Percentiles rank a stretch among this genome's conserved stretches.
Evolutionary conservation across 179 eudicot genomes (phyloP).

Genomic region (Spinacia oleracea): DNA sequence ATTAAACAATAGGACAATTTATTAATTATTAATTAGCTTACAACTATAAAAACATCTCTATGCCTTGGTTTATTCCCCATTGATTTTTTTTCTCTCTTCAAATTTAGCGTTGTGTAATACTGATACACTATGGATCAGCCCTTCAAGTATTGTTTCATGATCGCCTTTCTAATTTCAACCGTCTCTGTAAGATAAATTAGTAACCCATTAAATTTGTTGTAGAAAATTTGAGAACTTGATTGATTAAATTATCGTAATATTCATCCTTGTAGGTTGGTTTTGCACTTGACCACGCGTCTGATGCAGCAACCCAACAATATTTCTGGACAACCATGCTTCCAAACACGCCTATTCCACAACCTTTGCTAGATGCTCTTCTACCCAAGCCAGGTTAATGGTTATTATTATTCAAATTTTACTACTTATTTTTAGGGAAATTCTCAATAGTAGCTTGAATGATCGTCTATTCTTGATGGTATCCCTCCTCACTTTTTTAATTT

Average conservation of each 20-base stretch:
- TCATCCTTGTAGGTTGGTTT: conserved; percentile 3
- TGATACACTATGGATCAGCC: not conserved
- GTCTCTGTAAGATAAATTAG: not conserved
- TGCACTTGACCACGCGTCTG: not conserved
- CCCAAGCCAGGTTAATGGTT: not conserved
- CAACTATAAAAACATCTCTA: not conserved
- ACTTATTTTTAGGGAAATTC: not conserved
- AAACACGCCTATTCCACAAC: conserved; percentile 6
- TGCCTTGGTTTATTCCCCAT: not conserved
- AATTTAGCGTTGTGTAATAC: not conserved
- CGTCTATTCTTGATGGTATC: too few species aligned
- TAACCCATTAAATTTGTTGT: not conserved
- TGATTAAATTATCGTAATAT: not conserved
- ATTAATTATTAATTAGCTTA: not conserved
- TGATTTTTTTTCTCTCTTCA: not conserved
- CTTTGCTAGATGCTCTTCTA: conserved; percentile 8
- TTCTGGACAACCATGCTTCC: conserved; percentile 7
- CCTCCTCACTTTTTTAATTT: too few species aligned
- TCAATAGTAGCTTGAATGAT: too few species aligned
- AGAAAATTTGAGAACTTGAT: not conserved
- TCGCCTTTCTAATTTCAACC: not conserved
- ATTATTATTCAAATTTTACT: not conserved
- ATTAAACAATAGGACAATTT: too few species aligned
- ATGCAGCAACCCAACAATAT: not conserved
- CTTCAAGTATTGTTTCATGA: not conserved